Evolutionary conservation across 345 rosid genomes (phyloP).

Genomic region (Sisymbrium altissimum): DNA sequence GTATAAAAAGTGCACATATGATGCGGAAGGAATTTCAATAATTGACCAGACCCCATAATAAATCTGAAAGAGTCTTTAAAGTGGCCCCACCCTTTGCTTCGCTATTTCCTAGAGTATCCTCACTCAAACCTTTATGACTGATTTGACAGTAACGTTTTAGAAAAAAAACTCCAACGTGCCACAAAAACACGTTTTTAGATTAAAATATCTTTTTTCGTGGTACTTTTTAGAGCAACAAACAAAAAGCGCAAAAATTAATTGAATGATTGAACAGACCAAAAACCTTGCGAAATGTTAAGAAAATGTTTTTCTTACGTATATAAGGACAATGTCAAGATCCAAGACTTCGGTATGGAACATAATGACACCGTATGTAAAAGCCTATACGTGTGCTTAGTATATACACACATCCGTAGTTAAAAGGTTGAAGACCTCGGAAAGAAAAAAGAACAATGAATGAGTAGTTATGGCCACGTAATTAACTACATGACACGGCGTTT

Average conservation of each 20-base stretch:
- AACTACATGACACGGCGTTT: slow-evolving; percentile 44
- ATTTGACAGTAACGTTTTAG: not conserved
- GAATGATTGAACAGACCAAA: not conserved
- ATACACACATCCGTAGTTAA: not conserved
- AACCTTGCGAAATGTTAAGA: not conserved
- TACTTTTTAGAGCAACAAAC: too few relatives aligned
- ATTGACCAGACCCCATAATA: not conserved
- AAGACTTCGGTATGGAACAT: not conserved
- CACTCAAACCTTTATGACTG: not conserved
- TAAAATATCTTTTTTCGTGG: not conserved
- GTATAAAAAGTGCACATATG: not conserved
- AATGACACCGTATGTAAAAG: not conserved
- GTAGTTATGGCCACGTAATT: not conserved
- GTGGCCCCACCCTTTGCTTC: not conserved
- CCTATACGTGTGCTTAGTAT: slow-evolving; percentile 8
- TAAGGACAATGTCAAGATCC: not conserved
- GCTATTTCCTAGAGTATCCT: too few relatives aligned
- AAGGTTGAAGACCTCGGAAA: not conserved
- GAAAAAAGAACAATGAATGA: not conserved
- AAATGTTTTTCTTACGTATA: not conserved
- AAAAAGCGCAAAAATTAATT: not conserved
- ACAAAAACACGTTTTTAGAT: not conserved
- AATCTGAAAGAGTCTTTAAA: not conserved
- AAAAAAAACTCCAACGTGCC: not conserved
- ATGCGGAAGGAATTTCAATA: not conserved